Evolutionary conservation across 371 early-diverging fungal species (phyloP), one percentile per base, ranked within the genome.

Genomic region (Massospora cicadina): DNA sequence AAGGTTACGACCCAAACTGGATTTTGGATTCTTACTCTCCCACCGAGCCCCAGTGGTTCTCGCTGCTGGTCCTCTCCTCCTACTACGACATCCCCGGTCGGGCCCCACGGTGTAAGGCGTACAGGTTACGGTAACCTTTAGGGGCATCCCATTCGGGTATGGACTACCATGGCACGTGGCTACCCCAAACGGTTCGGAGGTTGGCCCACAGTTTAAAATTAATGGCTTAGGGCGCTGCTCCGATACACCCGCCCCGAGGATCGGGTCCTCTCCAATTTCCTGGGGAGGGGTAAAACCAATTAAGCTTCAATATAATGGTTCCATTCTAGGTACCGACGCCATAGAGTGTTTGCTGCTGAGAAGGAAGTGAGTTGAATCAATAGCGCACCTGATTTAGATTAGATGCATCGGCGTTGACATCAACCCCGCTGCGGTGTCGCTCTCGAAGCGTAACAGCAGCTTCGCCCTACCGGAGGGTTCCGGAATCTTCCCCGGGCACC

Each of bases 161-260:
- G 5, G 93, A 93, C 71, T 93, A 91, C 68, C 93, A 91, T 70
- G 92, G 84, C n/a, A 91, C 93, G 0, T 93, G 94, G 94, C 77
- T 93, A 17, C 93, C 94, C 2, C 94, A 93, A 68, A 86, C 90
- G 1, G 91, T 90, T 24, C 79, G 93, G 55, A 79, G 85, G 85
- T 82, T 55, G 21, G n/a, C 21, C 2, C 43, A 26, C 7, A 28
- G 43, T 30, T 30, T 29, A 32, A 55, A n/a, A 1, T 26, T 10
- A 62, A 12, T 31, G 59, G 33, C n/a, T 29, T 31, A 83, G 90
- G 59, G 84, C 88, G 0, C 71, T 93, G 13, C 73, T 84, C 32
- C 79, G 87, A 57, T 87, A 86, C 67, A 91, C 94, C 0, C 67
- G 66, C 3, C 79, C 81, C 53, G 83, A 86, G 33, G 89, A 87